Evolutionary conservation across 2,329 filamentous ascomycete genomes (phyloP), one percentile per base, ranked within the genome.

Genomic region (Trichoderma lentiforme): DNA sequence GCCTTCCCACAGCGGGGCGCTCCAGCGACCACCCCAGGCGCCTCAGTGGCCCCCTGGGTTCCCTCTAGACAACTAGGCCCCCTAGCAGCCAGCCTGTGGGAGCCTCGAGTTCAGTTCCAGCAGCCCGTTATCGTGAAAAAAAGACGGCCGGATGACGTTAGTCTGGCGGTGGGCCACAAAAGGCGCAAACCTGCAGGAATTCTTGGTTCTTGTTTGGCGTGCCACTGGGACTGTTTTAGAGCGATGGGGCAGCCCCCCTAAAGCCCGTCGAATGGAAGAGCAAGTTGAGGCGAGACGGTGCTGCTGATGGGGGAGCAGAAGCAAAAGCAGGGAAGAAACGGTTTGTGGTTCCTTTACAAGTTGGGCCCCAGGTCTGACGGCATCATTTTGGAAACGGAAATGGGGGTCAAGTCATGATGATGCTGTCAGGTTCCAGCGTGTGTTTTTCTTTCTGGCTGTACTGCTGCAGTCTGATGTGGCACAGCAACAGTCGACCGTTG

Each of bases 71-170:
- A 12, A n/a, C 34, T 47, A 43, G 12, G 34, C 11, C 14, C 34
- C 8, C 43, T 47, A 43, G 15, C 39, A 43, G 39, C 18, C 39
- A 47, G 43, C 43, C 43, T 51, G 18, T 51, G 43, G n/a, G 43
- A 51, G 43, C 43, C 43, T 51, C 30, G 14, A 18, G 30, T 6
- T 36, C 47, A 14, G 47, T 53, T 24, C 47, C 21, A 24, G 47
- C 21, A 26, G 32, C 21, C 32, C 53, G 24, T 60, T 67, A 39
- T 67, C 32, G 64, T 58, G 65, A 68, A 32, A 12, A 30, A 21
- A 21, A 0, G 43, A 51, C 18, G n/a, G 65, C 65, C 65, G 65
- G 65, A 69, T 69, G 65, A 69, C 65, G 65, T 69, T 69, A 69
- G 65, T 51, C 56, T 32, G 34, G 53, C 53, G 51, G 65, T 47